phyloP scores from a whole-genome alignment of 2,329 filamentous ascomycete genomes.

The Plectosphaerella sp. region DNA sequence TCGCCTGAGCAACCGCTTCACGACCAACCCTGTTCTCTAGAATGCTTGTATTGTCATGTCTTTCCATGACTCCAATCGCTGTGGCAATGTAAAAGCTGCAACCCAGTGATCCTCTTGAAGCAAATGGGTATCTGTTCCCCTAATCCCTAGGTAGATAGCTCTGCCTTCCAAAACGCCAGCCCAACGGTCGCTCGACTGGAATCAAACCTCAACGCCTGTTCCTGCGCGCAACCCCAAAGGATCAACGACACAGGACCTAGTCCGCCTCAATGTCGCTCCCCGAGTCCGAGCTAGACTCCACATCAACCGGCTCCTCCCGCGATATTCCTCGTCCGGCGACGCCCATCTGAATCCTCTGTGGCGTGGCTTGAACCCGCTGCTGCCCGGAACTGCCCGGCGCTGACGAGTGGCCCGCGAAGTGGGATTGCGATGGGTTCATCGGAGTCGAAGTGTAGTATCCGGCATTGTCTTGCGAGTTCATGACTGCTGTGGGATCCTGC shows the following conservation, averaged over 20 bases:
- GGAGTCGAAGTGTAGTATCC: slow-evolving; percentile 7
- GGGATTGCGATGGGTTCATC: background rate
- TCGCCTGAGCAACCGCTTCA: too few relatives aligned
- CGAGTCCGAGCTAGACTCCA: slow-evolving; percentile 1
- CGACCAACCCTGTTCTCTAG: too few relatives aligned
- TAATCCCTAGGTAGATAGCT: too few relatives aligned
- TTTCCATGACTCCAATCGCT: too few relatives aligned
- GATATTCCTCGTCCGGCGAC: slow-evolving; percentile 14
- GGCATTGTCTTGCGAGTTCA: slow-evolving; percentile 14
- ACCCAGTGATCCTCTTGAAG: too few relatives aligned
- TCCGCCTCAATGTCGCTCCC: slow-evolving; percentile 1
- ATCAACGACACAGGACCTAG: background rate
- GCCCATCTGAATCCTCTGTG: slow-evolving; percentile 12
- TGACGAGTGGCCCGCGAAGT: background rate
- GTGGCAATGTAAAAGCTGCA: too few relatives aligned
- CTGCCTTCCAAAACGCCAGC: too few relatives aligned
- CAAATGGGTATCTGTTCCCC: too few relatives aligned
- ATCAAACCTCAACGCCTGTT: too few relatives aligned
- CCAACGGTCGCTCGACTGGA: too few relatives aligned
- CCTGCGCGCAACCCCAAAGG: too few relatives aligned
- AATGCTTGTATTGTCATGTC: too few relatives aligned
- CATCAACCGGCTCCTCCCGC: background rate
- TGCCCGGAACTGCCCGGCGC: background rate
- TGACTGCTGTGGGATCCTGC: slow-evolving; percentile 27
- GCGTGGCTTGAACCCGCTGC: background rate